Evolutionary conservation across 2,329 filamentous ascomycete species (phyloP).

Genomic region (Coniochaeta prunicola): DNA sequence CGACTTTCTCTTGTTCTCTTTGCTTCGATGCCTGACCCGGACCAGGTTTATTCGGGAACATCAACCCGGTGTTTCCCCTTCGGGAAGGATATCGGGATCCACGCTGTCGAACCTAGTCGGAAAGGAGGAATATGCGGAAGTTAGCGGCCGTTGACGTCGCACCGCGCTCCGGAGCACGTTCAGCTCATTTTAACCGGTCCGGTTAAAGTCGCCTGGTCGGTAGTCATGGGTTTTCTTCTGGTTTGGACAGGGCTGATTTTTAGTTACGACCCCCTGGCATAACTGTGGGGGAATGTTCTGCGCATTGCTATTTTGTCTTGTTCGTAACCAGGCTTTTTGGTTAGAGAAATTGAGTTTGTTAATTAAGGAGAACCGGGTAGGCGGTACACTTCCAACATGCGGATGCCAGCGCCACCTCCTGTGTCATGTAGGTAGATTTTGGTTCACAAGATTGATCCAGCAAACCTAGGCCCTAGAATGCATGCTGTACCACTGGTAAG

Average conservation of each 20-base stretch:
- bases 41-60: neutral
- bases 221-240: neutral
- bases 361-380: constrained; percentile 2
- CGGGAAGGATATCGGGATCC: neutral
- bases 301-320: too few species aligned
- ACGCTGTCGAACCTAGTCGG: neutral
- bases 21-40: neutral
- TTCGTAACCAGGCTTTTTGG: neutral
- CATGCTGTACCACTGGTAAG: neutral
- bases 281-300: neutral
- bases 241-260: neutral
- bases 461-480: neutral
- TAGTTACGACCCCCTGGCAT: neutral
- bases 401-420: neutral
- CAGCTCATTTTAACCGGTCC: neutral
- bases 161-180: neutral
- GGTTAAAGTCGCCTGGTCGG: neutral
- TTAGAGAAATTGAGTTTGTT: neutral
- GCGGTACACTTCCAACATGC: neutral
- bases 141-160: constrained; percentile 1
- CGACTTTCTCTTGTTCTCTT: neutral
- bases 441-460: neutral
- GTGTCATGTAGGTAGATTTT: neutral
- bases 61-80: neutral
- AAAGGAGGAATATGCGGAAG: constrained; percentile 1